A percentile compares a stretch with the other conserved stretches of the same genome.
These are phyloP conservation scores for Fermentozyma sake DNA, from an alignment of 1,139 yeast genomes.

Conservation along the genomic window DNA sequence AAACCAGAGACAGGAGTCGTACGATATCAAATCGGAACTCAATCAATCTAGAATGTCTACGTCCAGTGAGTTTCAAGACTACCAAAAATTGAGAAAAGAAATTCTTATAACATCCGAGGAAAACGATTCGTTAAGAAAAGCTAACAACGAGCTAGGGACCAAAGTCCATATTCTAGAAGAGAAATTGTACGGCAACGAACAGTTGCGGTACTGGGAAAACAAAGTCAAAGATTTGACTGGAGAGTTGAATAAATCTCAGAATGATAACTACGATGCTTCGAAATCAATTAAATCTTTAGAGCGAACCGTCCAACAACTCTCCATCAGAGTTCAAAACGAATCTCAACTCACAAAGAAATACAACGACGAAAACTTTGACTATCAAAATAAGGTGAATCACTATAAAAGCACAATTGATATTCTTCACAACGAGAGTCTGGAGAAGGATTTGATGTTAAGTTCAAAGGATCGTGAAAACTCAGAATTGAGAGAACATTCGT, in stretches of 20 bases:
- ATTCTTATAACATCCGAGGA: constrained; percentile 38
- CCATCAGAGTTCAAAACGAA: constrained; percentile 35
- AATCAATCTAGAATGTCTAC: constrained; percentile 30
- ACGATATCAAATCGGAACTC: constrained; percentile 31
- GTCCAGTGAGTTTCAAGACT: constrained; percentile 31
- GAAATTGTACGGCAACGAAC: constrained; percentile 43
- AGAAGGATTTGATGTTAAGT: constrained; percentile 34
- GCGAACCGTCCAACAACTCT: constrained; percentile 32
- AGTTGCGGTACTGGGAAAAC: constrained; percentile 42
- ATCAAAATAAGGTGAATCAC: constrained; percentile 38
- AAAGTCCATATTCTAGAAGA: constrained; percentile 36
- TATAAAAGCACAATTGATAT: constrained; percentile 32
- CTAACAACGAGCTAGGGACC: constrained; percentile 30
- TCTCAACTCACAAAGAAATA: constrained; percentile 36
- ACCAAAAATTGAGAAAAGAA: constrained; percentile 35
- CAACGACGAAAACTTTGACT: constrained; percentile 46
- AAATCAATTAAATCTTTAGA: constrained; percentile 29
- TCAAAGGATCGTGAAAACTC: constrained; percentile 33
- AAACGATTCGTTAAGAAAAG: constrained; percentile 36
- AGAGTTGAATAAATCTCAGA: constrained; percentile 28
- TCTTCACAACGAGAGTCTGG: constrained; percentile 37
- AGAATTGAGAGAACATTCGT: constrained; percentile 50
- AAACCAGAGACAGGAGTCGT: constrained; percentile 29
- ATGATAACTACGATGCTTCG: constrained; percentile 28
- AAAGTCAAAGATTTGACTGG: constrained; percentile 29